Base-by-base conservation (phyloP, 192 early-diverging fungal species). In the Backusella westeae region DNA sequence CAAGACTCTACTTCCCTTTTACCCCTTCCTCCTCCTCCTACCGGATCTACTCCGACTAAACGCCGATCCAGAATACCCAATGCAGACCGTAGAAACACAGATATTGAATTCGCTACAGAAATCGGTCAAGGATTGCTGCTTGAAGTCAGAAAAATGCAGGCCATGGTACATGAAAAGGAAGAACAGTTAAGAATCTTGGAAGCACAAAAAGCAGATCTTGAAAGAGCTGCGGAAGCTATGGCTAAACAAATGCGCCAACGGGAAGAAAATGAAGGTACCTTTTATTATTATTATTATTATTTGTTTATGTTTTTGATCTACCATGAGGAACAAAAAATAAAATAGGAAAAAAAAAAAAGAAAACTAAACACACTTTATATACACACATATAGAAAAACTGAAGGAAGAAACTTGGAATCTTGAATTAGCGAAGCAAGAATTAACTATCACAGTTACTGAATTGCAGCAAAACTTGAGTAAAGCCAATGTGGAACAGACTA, bases 361-460 rank as follows among this genome's bases (percentile, higher is more conserved):
- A 17, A 34, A 35, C 19, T 52, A 42, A 39, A 32, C 17, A 71
- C 32, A 38, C 10, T n/a, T 41, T 59, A 41, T 34, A 76, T 38
- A 19, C 4, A 17, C 59, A 70, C 34, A 7, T 41, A 39, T 84
- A 90, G 89, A 87, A 34, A 75, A 77, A 44, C 75, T 87, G 34
- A 90, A 90, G 29, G 85, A 86, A 36, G 86, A 86, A 39, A 83
- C 80, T n/a, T 90, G 87, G 87, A 86, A 87, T 38, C 71, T 90
- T 23, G 85, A 88, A 70, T 65, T 88, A 49, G 78, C 80, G 34
- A 87, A 84, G 21, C 87, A 90, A 78, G 82, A 85, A 53, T 73
- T 87, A 36, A 83, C 81, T 34, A 59, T 78, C 26, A 80, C 79
- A 66, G 81, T 83, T 34, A 73, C 79, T 5, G 86, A 88, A 34